Percentiles rank a stretch among this genome's conserved stretches.
Evolutionary conservation across 2,329 filamentous ascomycete genomes (phyloP).

Genomic region (Colletotrichum sp.): DNA sequence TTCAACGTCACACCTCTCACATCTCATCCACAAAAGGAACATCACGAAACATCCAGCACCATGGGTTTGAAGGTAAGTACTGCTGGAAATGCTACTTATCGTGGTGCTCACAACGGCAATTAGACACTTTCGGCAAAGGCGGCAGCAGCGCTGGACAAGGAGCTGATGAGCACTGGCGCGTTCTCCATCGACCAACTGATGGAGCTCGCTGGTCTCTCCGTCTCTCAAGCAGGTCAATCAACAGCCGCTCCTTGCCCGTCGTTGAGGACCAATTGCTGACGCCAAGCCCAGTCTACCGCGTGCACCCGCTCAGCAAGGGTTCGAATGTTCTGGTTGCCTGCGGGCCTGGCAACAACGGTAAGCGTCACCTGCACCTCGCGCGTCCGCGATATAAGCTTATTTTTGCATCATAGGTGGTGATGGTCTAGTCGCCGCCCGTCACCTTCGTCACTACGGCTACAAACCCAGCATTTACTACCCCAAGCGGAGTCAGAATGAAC

Average conservation of each 20-base stretch:
- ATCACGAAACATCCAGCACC: background rate
- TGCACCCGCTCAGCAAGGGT: slow-evolving; percentile 78
- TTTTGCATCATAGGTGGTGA: slow-evolving; percentile 71
- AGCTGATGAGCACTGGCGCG: slow-evolving; percentile 86
- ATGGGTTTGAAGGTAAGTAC: slow-evolving; percentile 23
- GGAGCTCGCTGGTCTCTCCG: slow-evolving; percentile 92
- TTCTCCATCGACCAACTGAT: slow-evolving; percentile 97
- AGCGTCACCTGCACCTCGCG: slow-evolving; percentile 7
- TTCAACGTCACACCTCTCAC: background rate
- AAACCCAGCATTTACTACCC: slow-evolving; percentile 89
- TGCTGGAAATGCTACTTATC: slow-evolving; percentile 21
- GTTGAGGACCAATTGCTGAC: background rate
- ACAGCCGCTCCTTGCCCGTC: background rate
- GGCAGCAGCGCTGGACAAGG: slow-evolving; percentile 86
- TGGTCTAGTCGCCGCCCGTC: slow-evolving; percentile 90
- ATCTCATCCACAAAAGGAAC: background rate
- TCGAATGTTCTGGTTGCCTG: slow-evolving; percentile 85
- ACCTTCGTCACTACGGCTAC: slow-evolving; percentile 92
- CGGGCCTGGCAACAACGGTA: slow-evolving; percentile 79
- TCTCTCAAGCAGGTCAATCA: slow-evolving; percentile 80
- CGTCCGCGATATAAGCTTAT: background rate
- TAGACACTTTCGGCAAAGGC: slow-evolving; percentile 88
- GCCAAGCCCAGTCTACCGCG: slow-evolving; percentile 70
- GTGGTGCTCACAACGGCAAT: background rate
- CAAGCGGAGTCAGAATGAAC: slow-evolving; percentile 86